phyloP scores from a whole-genome alignment of 257 asterid genomes.

The Solanum pimpinellifolium region DNA sequence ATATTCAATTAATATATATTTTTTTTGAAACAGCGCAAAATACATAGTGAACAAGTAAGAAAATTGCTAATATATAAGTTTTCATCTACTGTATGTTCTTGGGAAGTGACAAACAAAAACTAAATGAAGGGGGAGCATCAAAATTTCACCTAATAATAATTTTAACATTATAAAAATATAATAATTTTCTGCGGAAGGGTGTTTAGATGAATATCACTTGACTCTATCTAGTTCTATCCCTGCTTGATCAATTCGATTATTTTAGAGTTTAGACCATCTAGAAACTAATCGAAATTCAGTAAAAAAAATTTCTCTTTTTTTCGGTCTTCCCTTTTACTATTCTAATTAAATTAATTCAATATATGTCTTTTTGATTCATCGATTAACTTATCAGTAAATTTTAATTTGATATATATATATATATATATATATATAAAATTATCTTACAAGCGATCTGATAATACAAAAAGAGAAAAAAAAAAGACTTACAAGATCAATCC shows the following conservation, averaged over 20 bases:
- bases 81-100: neutral
- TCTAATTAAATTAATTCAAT: neutral
- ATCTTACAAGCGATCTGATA: neutral
- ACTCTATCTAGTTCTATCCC: neutral
- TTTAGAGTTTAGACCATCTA: neutral
- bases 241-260: neutral
- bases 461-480: neutral
- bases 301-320: neutral
- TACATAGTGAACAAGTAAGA: neutral
- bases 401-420: neutral
- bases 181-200: neutral
- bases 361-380: neutral
- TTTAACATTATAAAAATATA: neutral
- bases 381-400: neutral
- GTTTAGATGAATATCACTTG: neutral
- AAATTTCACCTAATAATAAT: neutral
- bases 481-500: slow-evolving; percentile 14
- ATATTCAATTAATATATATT: neutral
- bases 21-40: neutral
- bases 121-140: neutral
- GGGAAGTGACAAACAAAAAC: neutral
- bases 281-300: neutral
- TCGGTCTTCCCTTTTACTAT: neutral
- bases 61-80: neutral
- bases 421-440: neutral